These are phyloP conservation scores for Aureobasidium sp. DNA, from an alignment of 2,329 filamentous ascomycete genomes.

Conservation along the genomic window DNA sequence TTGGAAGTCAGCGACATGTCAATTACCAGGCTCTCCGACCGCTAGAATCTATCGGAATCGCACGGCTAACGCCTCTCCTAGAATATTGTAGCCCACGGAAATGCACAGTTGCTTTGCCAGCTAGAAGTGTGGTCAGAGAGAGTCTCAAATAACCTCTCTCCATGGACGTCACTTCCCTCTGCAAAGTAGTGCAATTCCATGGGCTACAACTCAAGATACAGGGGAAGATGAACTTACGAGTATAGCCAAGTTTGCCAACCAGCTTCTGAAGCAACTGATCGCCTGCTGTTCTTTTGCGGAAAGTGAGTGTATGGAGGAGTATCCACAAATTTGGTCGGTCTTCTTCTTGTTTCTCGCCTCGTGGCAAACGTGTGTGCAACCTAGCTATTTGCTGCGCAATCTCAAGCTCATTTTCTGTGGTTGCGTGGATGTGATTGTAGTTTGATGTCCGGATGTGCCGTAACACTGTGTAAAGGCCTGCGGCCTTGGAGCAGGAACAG, in stretches of 20 bases:
- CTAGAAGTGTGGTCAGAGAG: too few species aligned
- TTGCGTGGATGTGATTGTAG: neutral
- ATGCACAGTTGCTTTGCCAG: too few species aligned
- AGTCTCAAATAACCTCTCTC: too few species aligned
- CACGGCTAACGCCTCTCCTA: too few species aligned
- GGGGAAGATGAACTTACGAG: neutral
- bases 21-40: too few species aligned
- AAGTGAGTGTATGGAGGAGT: neutral
- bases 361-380: neutral
- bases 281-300: neutral
- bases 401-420: neutral
- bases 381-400: neutral
- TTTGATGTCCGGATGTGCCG: neutral
- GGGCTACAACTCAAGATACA: neutral
- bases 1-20: neutral
- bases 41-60: too few species aligned
- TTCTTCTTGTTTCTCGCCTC: neutral
- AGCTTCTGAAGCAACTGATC: neutral
- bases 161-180: too few species aligned
- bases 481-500: neutral
- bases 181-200: too few species aligned
- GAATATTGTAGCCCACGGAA: too few species aligned
- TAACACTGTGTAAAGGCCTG: neutral
- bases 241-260: neutral
- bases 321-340: neutral